A percentile compares a stretch with the other conserved stretches of the same genome.
Conservation (phyloP, 2,329 filamentous ascomycete species). For the Fusarium euwallaceae region DNA sequence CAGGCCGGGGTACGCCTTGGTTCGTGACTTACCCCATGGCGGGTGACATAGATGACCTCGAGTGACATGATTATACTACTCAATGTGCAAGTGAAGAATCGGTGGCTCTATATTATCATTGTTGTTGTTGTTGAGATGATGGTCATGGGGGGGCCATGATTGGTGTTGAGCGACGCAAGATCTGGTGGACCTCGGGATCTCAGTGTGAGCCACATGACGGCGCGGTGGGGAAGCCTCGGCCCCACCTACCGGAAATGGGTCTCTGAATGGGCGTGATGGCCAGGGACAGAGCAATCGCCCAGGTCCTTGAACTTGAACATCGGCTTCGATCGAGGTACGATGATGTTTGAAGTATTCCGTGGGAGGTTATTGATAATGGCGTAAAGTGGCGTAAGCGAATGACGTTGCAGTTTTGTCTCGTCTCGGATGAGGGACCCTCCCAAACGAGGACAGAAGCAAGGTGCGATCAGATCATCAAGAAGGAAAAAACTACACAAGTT, state of each 20-base stretch:
- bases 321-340: neutral
- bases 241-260: constrained; percentile 17
- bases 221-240: constrained; percentile 9
- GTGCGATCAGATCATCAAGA: too few relatives aligned
- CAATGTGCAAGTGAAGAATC: neutral
- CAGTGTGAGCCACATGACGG: constrained; percentile 35
- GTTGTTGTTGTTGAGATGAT: neutral
- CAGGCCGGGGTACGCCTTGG: constrained; percentile 5
- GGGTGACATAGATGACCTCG: constrained; percentile 79
- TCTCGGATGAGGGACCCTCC: neutral
- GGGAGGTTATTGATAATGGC: neutral
- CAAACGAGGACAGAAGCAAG: neutral
- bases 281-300: neutral
- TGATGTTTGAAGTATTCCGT: neutral
- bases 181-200: constrained; percentile 34
- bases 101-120: neutral
- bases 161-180: neutral
- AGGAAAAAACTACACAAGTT: neutral
- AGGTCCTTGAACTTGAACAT: neutral
- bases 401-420: neutral
- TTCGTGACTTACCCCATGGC: constrained; percentile 75
- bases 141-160: neutral
- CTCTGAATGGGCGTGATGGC: constrained; percentile 9
- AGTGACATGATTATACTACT: constrained; percentile 67
- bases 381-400: neutral